Evolutionary conservation across 306 rosid species (phyloP), one percentile per base, ranked within the genome.

Genomic region (Corylus avellana): DNA sequence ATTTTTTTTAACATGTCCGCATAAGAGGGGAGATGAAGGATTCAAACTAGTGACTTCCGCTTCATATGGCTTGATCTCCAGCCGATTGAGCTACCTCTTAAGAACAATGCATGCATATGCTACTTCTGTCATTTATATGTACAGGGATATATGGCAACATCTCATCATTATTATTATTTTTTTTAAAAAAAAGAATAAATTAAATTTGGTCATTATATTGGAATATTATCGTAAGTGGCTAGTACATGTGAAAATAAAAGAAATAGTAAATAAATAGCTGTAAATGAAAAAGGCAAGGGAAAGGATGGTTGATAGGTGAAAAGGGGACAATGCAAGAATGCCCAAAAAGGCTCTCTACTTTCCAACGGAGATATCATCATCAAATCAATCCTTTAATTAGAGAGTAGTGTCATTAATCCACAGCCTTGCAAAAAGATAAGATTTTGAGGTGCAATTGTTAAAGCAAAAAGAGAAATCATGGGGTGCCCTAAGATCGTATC

Each of bases 261-360:
- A 64, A 7, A 76, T 1, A n/a, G 16, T 3, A 75, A 47, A 20
- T 22, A 71, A 13, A 18, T 70, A 69, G 70, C 54, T 69, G 76
- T 75, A 11, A 37, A 12, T 70, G 70, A 69, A 7, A 81, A 55
- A 78, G 74, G 78, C 55, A 84, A 54, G 78, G 56, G 25, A 71
- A 81, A 57, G 61, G 64, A 35, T 66, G 42, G n/a, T 39, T 81
- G 81, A 78, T 85, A 71, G 79, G 84, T 37, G 73, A 49, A 27
- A 47, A 58, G 84, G 79, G 75, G 74, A 85, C 88, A 85, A 11
- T 16, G 85, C 83, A 37, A 75, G 85, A 81, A 37, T 78, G 85
- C 83, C 75, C 73, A 68, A 27, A 13, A 73, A 50, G 46, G 62
- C 57, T 64, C 53, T 25, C 17, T 54, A 51, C 82, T 84, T 81